Base-by-base conservation (phyloP, 441 rosid species). In the Corymbia citriodora region DNA sequence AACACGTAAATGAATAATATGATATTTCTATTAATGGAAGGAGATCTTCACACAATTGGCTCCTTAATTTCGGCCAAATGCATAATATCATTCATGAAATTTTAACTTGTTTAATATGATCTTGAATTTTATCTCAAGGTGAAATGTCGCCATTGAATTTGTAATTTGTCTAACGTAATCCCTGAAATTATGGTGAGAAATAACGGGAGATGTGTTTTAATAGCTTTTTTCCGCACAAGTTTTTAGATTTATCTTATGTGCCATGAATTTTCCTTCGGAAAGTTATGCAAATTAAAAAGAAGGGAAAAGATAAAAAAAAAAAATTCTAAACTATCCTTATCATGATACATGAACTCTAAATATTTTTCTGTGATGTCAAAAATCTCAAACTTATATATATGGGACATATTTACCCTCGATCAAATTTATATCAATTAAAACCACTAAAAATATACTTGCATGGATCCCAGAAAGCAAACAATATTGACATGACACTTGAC, bases 311-410 rank as follows among this genome's bases (percentile, higher is more conserved):
- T 59, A 12, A 4, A 6, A 25, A 23, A n/a, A n/a, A 59, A 59
- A 25, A 59, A 59, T 0, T 6, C 13, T 10, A 25, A 59, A 59
- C 25, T 59, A 59, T 4, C 7, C 14, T 59, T 25, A 25, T 4
- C 12, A 5, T 10, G 7, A 59, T 3, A 59, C 13, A 59, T 59
- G 25, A 23, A 59, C 2, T 1, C 14, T 59, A 59, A 59, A 59
- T 0, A 4, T 0, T 2, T 2, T 23, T 59, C 5, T 23, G 0
- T 25, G n/a, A 59, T 59, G 25, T 25, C 25, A 59, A 11, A 59
- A 59, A 59, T 59, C 1, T 7, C 11, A 25, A 59, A 59, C 2
- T 59, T 59, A 1, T 59, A 59, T 6, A 4, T 59, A 0, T 59
- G 3, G 10, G n/a, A 59, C 25, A 25, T 17, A 5, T 25, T 59